Evolutionary conservation across 768 basidiomycete genomes (phyloP).

Genomic region (Kwoniella europaea): DNA sequence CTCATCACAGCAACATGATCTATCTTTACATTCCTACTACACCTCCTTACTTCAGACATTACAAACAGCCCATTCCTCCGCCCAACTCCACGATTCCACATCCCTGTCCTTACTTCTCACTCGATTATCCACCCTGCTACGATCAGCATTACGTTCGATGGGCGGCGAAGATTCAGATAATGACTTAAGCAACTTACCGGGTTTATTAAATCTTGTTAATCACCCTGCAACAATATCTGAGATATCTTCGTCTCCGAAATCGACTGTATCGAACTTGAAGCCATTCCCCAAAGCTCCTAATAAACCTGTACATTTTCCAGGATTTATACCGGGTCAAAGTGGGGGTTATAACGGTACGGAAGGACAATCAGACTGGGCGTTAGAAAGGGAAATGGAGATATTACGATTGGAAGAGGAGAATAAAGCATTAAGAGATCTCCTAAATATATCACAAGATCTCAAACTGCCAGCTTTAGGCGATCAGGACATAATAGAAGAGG

Average conservation of each 20-base stretch:
- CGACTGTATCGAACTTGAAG: conserved; percentile 58
- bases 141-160: conserved; percentile 73
- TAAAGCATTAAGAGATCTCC: conserved; percentile 70
- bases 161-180: conserved; percentile 45
- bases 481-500: conserved; percentile 11
- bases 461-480: conserved; percentile 2
- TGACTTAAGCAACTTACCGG: conserved; percentile 7
- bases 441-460: conserved; percentile 65
- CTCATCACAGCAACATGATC: conserved; percentile 89
- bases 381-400: conserved; percentile 87
- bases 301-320: conserved; percentile 40
- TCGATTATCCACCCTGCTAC: conserved; percentile 72
- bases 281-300: conserved; percentile 59
- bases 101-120: conserved; percentile 71
- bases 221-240: conserved; percentile 22
- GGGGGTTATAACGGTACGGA: conserved; percentile 58
- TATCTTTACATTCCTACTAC: conserved; percentile 85
- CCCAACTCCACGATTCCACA: conserved; percentile 64
- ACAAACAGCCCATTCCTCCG: conserved; percentile 53
- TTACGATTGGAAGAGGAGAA: conserved; percentile 82
- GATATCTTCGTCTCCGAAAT: conserved; percentile 20
- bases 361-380: conserved; percentile 74
- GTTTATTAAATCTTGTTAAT: neutral
- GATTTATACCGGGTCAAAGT: conserved; percentile 44
- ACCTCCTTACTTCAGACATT: conserved; percentile 70